Base-by-base conservation (phyloP, 495 filamentous ascomycete genomes). In the Parathielavia appendiculata region DNA sequence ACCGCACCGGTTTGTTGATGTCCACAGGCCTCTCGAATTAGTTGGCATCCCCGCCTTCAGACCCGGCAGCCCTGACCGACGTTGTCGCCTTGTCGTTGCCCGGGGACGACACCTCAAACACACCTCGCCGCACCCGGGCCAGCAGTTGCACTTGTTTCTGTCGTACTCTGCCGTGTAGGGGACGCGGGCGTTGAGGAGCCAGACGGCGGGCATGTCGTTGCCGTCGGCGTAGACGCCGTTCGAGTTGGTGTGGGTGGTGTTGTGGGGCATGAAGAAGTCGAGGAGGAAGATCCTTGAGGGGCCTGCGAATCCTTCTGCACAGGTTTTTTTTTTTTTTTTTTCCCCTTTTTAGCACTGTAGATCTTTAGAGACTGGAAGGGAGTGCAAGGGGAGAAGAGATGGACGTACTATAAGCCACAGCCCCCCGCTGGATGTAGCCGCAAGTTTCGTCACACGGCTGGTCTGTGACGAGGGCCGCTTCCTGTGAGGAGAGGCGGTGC, bases 161-260 rank as follows among this genome's bases (percentile, higher is more conserved):
- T n/a, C 17, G 69, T 90, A 90, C 63, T 90, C 86, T 0, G 77
- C 70, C 2, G 82, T 87, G 38, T 79, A 77, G 2, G 85, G 81
- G 57, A 91, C 87, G 43, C 79, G 75, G 8, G 84, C 82, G 72
- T 90, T 90, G 30, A 90, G 75, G 30, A 84, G 69, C 88, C 88
- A 90, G 66, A 83, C 79, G 7, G 85, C 77, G 4, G 85, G 85
- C 4, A 43, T 4, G 53, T 55, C 43, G 53, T 46, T 38, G 19
- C 40, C 41, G 10, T 11, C 23, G 3, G 22, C 58, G 40, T 73
- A 70, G 11, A 11, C 19, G 45, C 13, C 2, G 13, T 32, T 48
- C 13, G 38, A 7, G 38, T 13, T 51, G 8, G 66, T 67, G 34
- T 68, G 62, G 23, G 53, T 62, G 59, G 69, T 73, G 59, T 81